Evolutionary conservation across 2,329 filamentous ascomycete species (phyloP).

Genomic region (Metarhizium album): DNA sequence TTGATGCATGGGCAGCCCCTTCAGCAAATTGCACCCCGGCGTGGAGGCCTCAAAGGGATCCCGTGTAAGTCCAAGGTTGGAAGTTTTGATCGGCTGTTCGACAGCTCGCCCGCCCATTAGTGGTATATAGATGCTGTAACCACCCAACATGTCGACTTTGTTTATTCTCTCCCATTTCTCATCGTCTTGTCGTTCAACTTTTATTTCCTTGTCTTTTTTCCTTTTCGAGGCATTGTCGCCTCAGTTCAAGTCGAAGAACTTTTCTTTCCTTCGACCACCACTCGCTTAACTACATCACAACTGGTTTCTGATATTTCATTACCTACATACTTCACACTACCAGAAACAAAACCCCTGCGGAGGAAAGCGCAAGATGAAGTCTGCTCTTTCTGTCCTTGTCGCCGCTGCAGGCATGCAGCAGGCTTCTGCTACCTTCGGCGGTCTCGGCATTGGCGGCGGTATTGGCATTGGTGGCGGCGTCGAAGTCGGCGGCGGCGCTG

Average conservation of each 20-base stretch:
- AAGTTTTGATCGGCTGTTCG: neutral
- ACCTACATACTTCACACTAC: neutral
- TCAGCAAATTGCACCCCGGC: neutral
- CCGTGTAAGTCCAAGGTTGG: neutral
- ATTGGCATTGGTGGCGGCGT: no score
- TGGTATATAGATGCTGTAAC: slow-evolving; percentile 5
- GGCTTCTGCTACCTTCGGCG: slow-evolving; percentile 33
- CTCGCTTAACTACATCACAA: slow-evolving; percentile 18
- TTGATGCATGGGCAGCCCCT: neutral
- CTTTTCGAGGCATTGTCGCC: slow-evolving; percentile 9
- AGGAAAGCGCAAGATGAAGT: slow-evolving; percentile 38
- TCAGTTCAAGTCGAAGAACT: slow-evolving; percentile 35
- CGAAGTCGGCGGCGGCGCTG: no score
- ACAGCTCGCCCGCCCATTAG: neutral
- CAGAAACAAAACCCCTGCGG: slow-evolving; percentile 7
- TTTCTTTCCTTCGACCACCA: slow-evolving; percentile 41
- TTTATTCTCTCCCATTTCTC: neutral
- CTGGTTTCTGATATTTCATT: slow-evolving; percentile 8
- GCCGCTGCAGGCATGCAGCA: slow-evolving; percentile 40
- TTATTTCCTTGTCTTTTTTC: slow-evolving; percentile 13
- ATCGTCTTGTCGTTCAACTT: neutral
- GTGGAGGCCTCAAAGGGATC: neutral
- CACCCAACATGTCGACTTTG: neutral
- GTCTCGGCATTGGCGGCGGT: no score
- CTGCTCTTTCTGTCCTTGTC: slow-evolving; percentile 35